Conservation (phyloP, 345 rosid species). For the Ceriops tagal region DNA sequence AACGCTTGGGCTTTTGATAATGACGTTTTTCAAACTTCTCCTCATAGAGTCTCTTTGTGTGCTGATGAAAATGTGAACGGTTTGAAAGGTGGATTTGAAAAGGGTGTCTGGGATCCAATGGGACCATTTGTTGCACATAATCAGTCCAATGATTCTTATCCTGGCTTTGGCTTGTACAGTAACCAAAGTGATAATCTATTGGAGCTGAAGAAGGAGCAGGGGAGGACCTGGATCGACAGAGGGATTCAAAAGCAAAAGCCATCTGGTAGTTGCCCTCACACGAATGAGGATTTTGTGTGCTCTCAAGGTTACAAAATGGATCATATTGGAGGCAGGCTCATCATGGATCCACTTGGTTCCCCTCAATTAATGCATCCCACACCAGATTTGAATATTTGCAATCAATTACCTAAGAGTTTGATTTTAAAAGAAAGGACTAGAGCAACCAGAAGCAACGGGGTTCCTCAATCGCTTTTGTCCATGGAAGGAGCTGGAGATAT, state of each 20-base stretch:
- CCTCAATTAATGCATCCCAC: slow-evolving; percentile 18
- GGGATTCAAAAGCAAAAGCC: slow-evolving; percentile 14
- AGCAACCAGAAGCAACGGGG: slow-evolving; percentile 22
- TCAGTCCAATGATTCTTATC: slow-evolving; percentile 22
- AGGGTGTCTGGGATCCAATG: slow-evolving; percentile 22
- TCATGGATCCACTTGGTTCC: slow-evolving; percentile 15
- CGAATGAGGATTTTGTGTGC: slow-evolving; percentile 15
- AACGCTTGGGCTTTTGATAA: slow-evolving; percentile 21
- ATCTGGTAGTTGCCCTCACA: slow-evolving; percentile 16
- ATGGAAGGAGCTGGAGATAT: slow-evolving; percentile 18
- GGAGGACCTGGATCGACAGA: slow-evolving; percentile 11
- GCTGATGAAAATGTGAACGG: slow-evolving; percentile 24
- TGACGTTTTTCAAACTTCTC: slow-evolving; percentile 27
- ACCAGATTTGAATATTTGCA: slow-evolving; percentile 15
- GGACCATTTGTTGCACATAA: slow-evolving; percentile 21
- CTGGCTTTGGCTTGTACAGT: slow-evolving; percentile 14
- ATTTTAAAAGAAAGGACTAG: slow-evolving; percentile 22
- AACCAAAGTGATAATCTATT: slow-evolving; percentile 29
- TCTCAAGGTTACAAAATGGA: slow-evolving; percentile 23
- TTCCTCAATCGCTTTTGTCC: slow-evolving; percentile 26
- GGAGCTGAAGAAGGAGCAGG: slow-evolving; percentile 32
- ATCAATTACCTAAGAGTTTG: slow-evolving; percentile 14
- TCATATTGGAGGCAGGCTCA: slow-evolving; percentile 18
- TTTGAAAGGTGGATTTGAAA: slow-evolving; percentile 25
- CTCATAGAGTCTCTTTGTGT: slow-evolving; percentile 22